Percentiles rank a stretch among this genome's conserved stretches.
These are phyloP conservation scores for Suillus clintonianus DNA, from an alignment of 768 basidiomycete genomes.

Conservation along the genomic window DNA sequence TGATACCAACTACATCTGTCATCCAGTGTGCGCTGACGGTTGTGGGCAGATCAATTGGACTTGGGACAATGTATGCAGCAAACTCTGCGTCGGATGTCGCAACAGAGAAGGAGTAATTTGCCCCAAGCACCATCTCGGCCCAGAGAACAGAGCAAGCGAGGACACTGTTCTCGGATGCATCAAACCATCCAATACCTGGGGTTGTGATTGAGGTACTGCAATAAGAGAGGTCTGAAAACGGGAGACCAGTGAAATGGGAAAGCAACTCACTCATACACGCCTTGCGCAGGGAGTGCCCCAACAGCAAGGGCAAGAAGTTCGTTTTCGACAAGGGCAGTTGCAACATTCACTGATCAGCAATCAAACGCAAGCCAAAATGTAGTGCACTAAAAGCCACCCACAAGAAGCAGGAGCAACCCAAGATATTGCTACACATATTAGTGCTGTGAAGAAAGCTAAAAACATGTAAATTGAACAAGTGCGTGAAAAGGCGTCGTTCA, in stretches of 20 bases:
- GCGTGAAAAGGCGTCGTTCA: conserved; percentile 17
- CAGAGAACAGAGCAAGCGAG: conserved; percentile 21
- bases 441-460: conserved; percentile 14
- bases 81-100: conserved; percentile 16
- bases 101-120: conserved; percentile 25
- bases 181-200: background rate
- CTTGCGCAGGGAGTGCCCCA: conserved; percentile 22
- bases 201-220: conserved; percentile 10
- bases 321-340: conserved; percentile 22
- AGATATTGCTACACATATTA: conserved; percentile 20
- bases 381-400: conserved; percentile 12
- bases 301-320: conserved; percentile 22
- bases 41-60: conserved; percentile 16
- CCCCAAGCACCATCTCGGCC: conserved; percentile 24
- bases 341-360: conserved; percentile 16
- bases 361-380: background rate
- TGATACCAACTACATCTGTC: conserved; percentile 26
- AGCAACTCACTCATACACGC: conserved; percentile 24
- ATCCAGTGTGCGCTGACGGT: conserved; percentile 27
- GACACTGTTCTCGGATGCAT: conserved; percentile 12
- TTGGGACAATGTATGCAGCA: conserved; percentile 19
- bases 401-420: conserved; percentile 26
- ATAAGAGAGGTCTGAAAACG: background rate
- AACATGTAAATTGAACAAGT: conserved; percentile 24
- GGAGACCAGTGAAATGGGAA: background rate